Base-by-base conservation (phyloP, 768 basidiomycete genomes). In the Mrakia frigida region DNA sequence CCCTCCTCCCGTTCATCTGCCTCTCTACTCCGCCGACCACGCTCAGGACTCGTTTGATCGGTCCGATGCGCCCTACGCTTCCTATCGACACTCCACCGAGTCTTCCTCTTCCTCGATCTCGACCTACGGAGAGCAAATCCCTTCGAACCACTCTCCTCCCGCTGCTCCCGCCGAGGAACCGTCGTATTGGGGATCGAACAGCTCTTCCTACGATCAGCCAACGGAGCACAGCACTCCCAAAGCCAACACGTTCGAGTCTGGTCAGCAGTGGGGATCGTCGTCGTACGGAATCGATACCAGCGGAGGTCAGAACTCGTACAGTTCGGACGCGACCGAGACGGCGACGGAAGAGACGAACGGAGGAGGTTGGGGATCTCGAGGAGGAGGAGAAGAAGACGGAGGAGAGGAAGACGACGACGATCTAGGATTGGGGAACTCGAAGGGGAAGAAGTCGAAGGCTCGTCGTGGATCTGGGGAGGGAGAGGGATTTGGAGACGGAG, bases 391-490 rank as follows among this genome's bases (percentile, higher is more conserved):
- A n/a, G 52, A 65, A 0, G 79, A 18, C 16, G 52, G 52, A 5
- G 79, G 89, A 11, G 91, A 91, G 0, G 90, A 67, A 2, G 76
- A 91, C 18, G 90, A 90, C 0, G 94, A 96, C 61, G 94, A 97
- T 81, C 87, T 99, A 70, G 97, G 97, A 0, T 87, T 98, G 78
- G 93, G 94, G 3, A 99, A 98, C 81, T 78, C 79, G n/a, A 87
- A 84, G 81, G 80, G 81, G 67, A 86, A 81, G 78, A 78, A 71
- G 74, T 59, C 46, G 67, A 70, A 73, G 53, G 5, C 39, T 10
- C 50, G 31, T 10, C 50, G 31, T 21, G 28, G 50, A 46, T 6
- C 61, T 21, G 39, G n/a, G 25, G 61, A 39, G 13, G 25, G 28
- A 18, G 23, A n/a, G 18, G 21, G 37, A 50, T 67, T 2, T 4